Base-by-base conservation (phyloP, 495 filamentous ascomycete species). In the Talaromyces nanjingensis region DNA sequence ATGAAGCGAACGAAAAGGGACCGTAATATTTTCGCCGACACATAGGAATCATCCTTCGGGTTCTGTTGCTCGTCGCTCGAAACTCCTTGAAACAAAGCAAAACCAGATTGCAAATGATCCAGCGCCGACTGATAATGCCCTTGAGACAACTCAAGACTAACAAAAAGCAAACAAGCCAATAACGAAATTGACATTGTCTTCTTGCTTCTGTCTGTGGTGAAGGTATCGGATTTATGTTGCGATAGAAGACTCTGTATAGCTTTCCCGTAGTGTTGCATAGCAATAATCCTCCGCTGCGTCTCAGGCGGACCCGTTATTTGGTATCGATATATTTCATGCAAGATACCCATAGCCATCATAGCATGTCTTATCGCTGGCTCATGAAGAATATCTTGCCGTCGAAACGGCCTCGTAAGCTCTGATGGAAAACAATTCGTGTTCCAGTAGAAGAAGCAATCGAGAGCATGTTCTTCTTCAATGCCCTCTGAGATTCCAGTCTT, bases 311-410 rank as follows among this genome's bases (percentile, higher is more conserved):
- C 83, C 77, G 54, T 86, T 65, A 6, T 83, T 84, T 60, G 24
- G 24, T 60, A 18, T 24, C 37, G 18, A 45, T 60, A 60, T 22
- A 60, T 60, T 67, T 88, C 86, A 64, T 88, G 86, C 34, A 89
- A 71, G 0, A 84, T 79, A 45, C 84, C 85, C 24, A 89, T 74
- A 22, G 86, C 87, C 11, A 88, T 76, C 2, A 87, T 81, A 3
- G 85, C 85, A 67, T 89, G 84, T 37, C 82, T 80, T 59, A 88
- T 85, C 6, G 84, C 76, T 16, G 86, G 76, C 67, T 87, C 82
- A 6, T 79, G 75, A 47, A 60, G 34, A 45, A 42, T 60, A 27
- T 47, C 59, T 16, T 42, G 37, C 22, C 37, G 39, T 18, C 24
- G 37, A 45, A 27, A 60, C 22, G 33, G 59, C 16, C 18, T 29